Conservation (phyloP, 1,139 yeast species). For the Candida sp. region DNA sequence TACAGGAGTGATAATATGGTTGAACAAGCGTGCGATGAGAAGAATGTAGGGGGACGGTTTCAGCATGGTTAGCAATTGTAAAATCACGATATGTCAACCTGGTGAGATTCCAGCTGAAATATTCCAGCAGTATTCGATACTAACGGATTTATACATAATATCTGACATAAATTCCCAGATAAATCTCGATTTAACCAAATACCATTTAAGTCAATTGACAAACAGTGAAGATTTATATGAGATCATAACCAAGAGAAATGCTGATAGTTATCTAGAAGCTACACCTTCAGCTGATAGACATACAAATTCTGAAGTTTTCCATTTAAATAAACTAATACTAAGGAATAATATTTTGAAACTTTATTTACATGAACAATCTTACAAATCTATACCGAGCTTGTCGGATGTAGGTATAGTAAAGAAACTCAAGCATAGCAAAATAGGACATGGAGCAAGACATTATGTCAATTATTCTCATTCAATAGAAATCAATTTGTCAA, state of each 20-base stretch:
- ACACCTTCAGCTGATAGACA: background rate
- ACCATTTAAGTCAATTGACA: background rate
- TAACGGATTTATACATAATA: background rate
- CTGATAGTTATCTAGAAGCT: background rate
- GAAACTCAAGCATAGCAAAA: slow-evolving; percentile 13
- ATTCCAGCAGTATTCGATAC: background rate
- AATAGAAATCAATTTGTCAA: slow-evolving; percentile 6
- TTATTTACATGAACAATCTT: slow-evolving; percentile 9
- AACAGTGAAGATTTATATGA: background rate
- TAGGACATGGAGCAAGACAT: slow-evolving; percentile 19
- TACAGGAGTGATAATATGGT: too few species aligned
- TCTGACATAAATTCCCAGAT: background rate
- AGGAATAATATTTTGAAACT: background rate
- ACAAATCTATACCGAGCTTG: slow-evolving; percentile 12
- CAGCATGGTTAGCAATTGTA: background rate
- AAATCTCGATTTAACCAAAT: background rate
- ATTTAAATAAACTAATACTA: background rate
- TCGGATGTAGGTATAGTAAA: slow-evolving; percentile 7
- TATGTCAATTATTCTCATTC: slow-evolving; percentile 11
- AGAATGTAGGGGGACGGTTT: too few species aligned
- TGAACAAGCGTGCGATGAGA: too few species aligned
- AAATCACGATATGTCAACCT: background rate
- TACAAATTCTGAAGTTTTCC: background rate
- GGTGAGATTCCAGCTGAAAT: background rate
- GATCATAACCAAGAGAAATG: background rate